Evolutionary conservation across 257 asterid species (phyloP).

Genomic region (Henckelia pumila): DNA sequence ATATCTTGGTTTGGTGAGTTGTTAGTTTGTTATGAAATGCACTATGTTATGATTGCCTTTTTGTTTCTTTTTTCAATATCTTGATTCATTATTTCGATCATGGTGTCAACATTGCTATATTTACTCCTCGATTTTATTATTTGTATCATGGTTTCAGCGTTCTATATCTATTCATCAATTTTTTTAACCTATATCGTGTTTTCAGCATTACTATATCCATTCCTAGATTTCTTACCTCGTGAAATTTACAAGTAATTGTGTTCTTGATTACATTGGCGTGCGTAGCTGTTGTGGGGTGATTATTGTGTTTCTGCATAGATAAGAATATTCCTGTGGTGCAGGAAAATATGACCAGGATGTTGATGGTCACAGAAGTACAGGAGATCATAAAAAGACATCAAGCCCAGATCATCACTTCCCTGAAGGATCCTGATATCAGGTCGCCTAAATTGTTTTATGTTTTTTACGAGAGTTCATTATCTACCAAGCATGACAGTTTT

Average conservation of each 20-base stretch:
- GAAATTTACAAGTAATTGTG: slow-evolving; percentile 6
- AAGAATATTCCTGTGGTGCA: slow-evolving; percentile 37
- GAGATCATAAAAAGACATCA: slow-evolving; percentile 93
- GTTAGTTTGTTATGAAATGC: slow-evolving; percentile 22
- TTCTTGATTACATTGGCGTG: slow-evolving; percentile 10
- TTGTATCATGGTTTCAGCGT: too few relatives aligned
- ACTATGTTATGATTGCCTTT: slow-evolving; percentile 3
- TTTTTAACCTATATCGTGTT: too few relatives aligned
- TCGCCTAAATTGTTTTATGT: slow-evolving; percentile 29
- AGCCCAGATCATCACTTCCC: slow-evolving; percentile 95
- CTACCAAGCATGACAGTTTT: slow-evolving; percentile 16
- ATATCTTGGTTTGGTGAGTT: slow-evolving; percentile 91
- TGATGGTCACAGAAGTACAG: slow-evolving; percentile 97
- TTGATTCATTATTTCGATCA: background rate
- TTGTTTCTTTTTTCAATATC: background rate
- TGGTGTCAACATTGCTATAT: too few relatives aligned
- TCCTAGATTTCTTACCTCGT: background rate
- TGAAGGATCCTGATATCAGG: slow-evolving; percentile 99
- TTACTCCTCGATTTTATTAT: background rate
- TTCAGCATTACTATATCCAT: too few relatives aligned
- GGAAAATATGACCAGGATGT: slow-evolving; percentile 98
- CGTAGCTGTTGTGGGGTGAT: slow-evolving; percentile 5
- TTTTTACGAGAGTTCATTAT: slow-evolving; percentile 18
- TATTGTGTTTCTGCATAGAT: slow-evolving; percentile 21
- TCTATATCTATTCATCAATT: too few relatives aligned